Base-by-base conservation (phyloP, 169 alveolate species). In the Plasmodium coatneyi region DNA sequence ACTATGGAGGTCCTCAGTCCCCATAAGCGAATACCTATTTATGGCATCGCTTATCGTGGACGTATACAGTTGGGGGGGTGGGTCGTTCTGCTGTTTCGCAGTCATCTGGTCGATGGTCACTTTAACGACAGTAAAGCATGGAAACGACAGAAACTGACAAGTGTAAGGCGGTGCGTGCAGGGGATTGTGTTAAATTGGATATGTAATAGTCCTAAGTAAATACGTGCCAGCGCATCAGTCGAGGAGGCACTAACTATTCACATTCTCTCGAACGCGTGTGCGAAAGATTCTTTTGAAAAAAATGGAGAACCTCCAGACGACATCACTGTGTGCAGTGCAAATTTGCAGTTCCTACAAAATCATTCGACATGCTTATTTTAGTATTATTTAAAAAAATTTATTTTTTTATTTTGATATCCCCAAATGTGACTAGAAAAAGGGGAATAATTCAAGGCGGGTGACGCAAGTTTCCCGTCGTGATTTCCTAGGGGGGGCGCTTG, bases 11-110 rank as follows among this genome's bases (percentile, higher is more conserved):
- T 66, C 36, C 1, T 3, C 6, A 22, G 76, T 66, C 49, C 78
- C 39, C 30, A 30, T 84, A 7, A 84, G 14, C 14, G 92, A 72
- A 28, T 84, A 84, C 60, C 80, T 84, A 34, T 84, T 70, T 71
- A 84, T 71, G 28, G 92, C 84, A 19, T 74, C 71, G 7, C 60
- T 36, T 30, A 76, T 82, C 43, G 39, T 80, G 25, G 81, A 19
- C 1, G 70, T 22, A 22, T 41, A 92, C 25, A 36, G 60, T n/a
- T 56, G 36, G 5, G 34, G 71, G 32, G 84, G 12, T 28, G 56
- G 43, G 3, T 30, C n/a, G 71, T 9, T 66, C 22, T 66, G 10
- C 10, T 10, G 22, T 0, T 22, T 66, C 39, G 16, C 4, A 6
- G 3, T 4, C 76, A 66, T 66, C 16, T 66, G 12, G 19, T 1